These are phyloP conservation scores for Rubus parviflorus DNA, from an alignment of 306 rosid species.

Conservation along the genomic window DNA sequence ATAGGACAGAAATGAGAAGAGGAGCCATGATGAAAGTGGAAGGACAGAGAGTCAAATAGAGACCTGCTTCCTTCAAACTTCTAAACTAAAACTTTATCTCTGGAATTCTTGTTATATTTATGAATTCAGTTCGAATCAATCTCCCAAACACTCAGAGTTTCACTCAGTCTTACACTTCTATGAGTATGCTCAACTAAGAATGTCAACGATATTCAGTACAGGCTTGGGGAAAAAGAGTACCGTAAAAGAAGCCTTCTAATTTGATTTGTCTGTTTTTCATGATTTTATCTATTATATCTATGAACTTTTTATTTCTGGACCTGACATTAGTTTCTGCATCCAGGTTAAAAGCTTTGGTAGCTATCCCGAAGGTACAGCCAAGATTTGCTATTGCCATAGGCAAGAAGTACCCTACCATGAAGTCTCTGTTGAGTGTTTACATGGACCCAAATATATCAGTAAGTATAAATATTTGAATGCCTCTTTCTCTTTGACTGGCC, in stretches of 20 bases:
- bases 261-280: slow-evolving; percentile 7
- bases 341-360: slow-evolving; percentile 93
- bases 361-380: slow-evolving; percentile 95
- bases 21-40: neutral
- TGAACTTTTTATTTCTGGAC: slow-evolving; percentile 4
- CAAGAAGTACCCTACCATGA: slow-evolving; percentile 93
- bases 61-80: neutral
- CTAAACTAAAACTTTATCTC: neutral
- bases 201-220: neutral
- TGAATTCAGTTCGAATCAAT: neutral
- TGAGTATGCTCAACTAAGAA: neutral
- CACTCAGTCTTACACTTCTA: neutral
- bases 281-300: neutral
- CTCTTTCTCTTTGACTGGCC: neutral
- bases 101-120: neutral
- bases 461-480: neutral
- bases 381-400: slow-evolving; percentile 84
- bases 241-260: neutral
- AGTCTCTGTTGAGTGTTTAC: slow-evolving; percentile 45
- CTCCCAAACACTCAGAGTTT: neutral
- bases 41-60: neutral
- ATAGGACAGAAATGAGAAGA: neutral
- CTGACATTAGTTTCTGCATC: slow-evolving; percentile 27
- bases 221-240: neutral
- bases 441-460: slow-evolving; percentile 6